Conservation (phyloP, 1,139 yeast species). For the Yamadazyma jaroonii region DNA sequence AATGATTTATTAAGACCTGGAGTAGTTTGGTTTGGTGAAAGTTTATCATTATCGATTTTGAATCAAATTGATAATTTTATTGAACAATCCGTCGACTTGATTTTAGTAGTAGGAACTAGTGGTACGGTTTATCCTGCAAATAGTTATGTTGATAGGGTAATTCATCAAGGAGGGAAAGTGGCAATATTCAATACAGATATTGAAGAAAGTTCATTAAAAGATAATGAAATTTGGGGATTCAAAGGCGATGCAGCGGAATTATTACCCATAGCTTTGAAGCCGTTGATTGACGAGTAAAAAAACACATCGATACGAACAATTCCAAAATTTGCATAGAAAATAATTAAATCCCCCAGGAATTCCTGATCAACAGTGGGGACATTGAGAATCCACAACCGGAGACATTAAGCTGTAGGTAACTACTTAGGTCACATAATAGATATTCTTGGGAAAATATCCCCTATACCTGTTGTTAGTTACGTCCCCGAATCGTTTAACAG, state of each 20-base stretch:
- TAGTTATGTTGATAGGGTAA: conserved; percentile 78
- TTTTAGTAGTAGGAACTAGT: conserved; percentile 81
- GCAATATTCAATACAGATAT: conserved; percentile 79
- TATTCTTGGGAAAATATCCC: no score
- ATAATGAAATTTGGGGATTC: conserved; percentile 63
- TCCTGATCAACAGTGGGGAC: no score
- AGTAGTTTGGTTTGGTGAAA: conserved; percentile 92
- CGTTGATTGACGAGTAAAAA: conserved; percentile 28
- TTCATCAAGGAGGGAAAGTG: conserved; percentile 71
- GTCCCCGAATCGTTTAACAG: no score
- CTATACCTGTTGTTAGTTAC: no score
- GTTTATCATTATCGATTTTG: conserved; percentile 61
- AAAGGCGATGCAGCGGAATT: conserved; percentile 76
- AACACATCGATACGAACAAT: no score
- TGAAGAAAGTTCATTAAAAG: conserved; percentile 40
- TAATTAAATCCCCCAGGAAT: no score
- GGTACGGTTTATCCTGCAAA: conserved; percentile 91
- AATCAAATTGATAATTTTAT: conserved; percentile 71
- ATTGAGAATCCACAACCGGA: no score
- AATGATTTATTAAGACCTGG: conserved; percentile 69
- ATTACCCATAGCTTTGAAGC: conserved; percentile 66
- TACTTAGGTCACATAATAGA: no score
- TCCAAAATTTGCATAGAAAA: no score
- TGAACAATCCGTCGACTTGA: conserved; percentile 62
- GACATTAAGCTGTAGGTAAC: no score